Evolutionary conservation across 345 rosid species (phyloP).

Genomic region (Isatis tinctoria): DNA sequence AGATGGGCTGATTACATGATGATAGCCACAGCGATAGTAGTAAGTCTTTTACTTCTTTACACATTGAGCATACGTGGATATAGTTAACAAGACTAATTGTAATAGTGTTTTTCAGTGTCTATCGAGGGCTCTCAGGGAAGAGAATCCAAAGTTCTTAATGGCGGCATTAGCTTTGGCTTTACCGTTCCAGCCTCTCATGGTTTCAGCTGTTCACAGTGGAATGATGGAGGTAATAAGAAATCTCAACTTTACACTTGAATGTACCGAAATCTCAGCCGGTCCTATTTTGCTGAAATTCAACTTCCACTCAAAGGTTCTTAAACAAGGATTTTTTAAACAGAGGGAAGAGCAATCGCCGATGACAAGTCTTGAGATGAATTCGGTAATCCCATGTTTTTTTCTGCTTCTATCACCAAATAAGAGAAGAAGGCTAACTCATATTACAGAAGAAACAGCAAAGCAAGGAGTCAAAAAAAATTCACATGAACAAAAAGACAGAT

Average conservation of each 20-base stretch:
- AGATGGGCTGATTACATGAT: slow-evolving; percentile 93
- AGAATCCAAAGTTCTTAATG: slow-evolving; percentile 89
- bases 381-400: too few relatives aligned
- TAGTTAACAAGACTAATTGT: background rate
- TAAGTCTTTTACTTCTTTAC: slow-evolving; percentile 32
- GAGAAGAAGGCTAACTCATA: too few relatives aligned
- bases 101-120: slow-evolving; percentile 59
- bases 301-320: too few relatives aligned
- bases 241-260: background rate
- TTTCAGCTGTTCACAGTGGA: slow-evolving; percentile 88
- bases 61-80: background rate
- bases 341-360: too few relatives aligned
- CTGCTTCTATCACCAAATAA: too few relatives aligned
- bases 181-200: slow-evolving; percentile 87
- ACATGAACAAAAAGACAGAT: too few relatives aligned
- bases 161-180: slow-evolving; percentile 78
- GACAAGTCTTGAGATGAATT: too few relatives aligned
- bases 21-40: slow-evolving; percentile 87
- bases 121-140: slow-evolving; percentile 75
- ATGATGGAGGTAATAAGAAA: slow-evolving; percentile 75
- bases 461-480: too few relatives aligned
- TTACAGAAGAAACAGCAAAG: too few relatives aligned
- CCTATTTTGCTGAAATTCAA: too few relatives aligned
- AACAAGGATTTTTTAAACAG: too few relatives aligned
- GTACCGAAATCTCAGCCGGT: background rate